Percentiles rank a stretch among this genome's conserved stretches.
Evolutionary conservation across 2,329 filamentous ascomycete species (phyloP).

Genomic region (Paradendryphiella salina): DNA sequence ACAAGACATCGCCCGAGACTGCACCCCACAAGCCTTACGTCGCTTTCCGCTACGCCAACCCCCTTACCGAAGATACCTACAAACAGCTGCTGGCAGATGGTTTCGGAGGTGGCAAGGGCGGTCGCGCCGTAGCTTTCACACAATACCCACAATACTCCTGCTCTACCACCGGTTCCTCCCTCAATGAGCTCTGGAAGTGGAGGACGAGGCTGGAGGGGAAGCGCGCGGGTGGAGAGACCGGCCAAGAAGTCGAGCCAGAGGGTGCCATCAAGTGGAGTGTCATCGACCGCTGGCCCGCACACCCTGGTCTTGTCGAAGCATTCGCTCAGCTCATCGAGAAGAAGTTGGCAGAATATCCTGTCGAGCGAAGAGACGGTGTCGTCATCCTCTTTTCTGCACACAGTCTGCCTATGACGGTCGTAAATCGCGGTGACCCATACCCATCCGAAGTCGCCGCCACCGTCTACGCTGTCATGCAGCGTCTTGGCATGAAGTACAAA

Average conservation of each 20-base stretch:
- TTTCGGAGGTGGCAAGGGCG: constrained; percentile 86
- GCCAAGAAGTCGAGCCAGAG: constrained; percentile 51
- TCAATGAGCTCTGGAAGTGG: constrained; percentile 99
- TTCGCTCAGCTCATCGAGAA: constrained; percentile 91
- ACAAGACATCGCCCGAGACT: constrained; percentile 86
- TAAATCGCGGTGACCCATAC: constrained; percentile 95
- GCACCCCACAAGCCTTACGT: constrained; percentile 98
- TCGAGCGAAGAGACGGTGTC: constrained; percentile 76
- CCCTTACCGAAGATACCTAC: constrained; percentile 94
- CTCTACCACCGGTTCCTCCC: constrained; percentile 91
- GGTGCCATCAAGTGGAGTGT: constrained; percentile 93
- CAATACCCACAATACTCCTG: constrained; percentile 99
- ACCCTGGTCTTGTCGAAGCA: constrained; percentile 84
- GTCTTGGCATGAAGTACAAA: constrained; percentile 82
- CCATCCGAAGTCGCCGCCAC: constrained; percentile 94
- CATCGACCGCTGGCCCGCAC: constrained; percentile 96
- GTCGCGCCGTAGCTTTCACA: constrained; percentile 92
- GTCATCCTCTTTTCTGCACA: constrained; percentile 93
- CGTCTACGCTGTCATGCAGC: constrained; percentile 94
- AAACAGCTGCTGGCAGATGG: constrained; percentile 79
- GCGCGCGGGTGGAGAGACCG: constrained; percentile 52
- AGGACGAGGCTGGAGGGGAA: constrained; percentile 84
- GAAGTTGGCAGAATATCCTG: constrained; percentile 80
- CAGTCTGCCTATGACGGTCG: constrained; percentile 94
- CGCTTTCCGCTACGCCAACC: constrained; percentile 92